Conservation (phyloP, 352 stramenopile species). For the Phytophthora hibernalis region DNA sequence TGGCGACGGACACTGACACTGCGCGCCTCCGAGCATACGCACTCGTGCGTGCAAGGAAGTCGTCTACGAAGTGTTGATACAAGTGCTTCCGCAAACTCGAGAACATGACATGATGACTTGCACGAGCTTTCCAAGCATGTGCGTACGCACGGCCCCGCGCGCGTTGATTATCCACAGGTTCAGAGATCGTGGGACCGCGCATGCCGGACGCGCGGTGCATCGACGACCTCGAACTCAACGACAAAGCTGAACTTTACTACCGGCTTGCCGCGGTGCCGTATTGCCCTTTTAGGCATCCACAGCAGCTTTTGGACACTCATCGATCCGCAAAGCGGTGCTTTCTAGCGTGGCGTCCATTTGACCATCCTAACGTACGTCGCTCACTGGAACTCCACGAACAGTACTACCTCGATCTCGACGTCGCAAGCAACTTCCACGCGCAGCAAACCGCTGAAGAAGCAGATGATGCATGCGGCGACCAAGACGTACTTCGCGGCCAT, state of each 20-base stretch:
- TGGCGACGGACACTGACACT: too few species aligned
- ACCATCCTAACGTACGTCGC: not conserved
- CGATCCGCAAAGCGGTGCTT: not conserved
- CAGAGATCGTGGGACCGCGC: constrained; percentile 30
- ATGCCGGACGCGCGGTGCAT: constrained; percentile 29
- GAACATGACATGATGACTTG: not conserved
- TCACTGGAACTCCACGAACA: constrained; percentile 28
- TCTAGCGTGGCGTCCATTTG: not conserved
- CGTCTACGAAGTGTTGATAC: constrained; percentile 31
- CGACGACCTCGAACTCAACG: constrained; percentile 9
- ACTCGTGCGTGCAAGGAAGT: constrained; percentile 30
- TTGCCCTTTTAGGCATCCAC: constrained; percentile 18
- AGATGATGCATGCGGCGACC: not conserved
- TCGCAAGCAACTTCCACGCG: too few species aligned
- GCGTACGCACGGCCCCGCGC: not conserved
- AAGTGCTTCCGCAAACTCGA: constrained; percentile 31
- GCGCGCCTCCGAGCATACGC: constrained; percentile 9
- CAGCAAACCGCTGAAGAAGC: not conserved
- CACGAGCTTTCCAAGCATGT: constrained; percentile 7
- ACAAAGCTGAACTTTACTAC: constrained; percentile 28
- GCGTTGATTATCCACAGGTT: constrained; percentile 18
- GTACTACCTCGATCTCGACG: constrained; percentile 21
- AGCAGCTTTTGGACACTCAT: constrained; percentile 1
- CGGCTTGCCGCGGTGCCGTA: constrained; percentile 12
- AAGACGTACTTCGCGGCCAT: not conserved